phyloP scores from a whole-genome alignment of 768 basidiomycete genomes.

The Leucogyrophana mollusca region DNA sequence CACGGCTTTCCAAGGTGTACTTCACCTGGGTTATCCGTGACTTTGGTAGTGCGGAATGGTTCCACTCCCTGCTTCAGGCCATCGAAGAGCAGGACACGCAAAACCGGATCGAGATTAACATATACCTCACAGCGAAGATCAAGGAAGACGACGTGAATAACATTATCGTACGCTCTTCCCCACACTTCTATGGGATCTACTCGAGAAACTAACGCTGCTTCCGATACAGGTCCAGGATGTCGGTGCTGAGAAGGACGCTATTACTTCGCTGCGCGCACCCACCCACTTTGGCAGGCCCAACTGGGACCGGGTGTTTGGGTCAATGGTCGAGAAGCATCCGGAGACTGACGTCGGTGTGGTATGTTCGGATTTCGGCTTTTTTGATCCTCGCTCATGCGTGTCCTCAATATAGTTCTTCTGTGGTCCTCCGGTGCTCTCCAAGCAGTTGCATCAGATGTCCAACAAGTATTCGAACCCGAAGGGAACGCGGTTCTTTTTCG shows the following conservation, averaged over 20 bases:
- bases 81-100: slow-evolving; percentile 90
- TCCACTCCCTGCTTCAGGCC: slow-evolving; percentile 89
- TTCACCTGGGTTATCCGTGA: slow-evolving; percentile 97
- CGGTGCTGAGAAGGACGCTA: slow-evolving; percentile 88
- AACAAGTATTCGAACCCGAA: slow-evolving; percentile 84
- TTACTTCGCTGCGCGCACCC: slow-evolving; percentile 85
- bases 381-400: neutral
- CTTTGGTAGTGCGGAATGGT: slow-evolving; percentile 88
- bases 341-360: slow-evolving; percentile 91
- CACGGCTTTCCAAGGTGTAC: slow-evolving; percentile 87
- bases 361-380: slow-evolving; percentile 4
- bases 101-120: slow-evolving; percentile 89
- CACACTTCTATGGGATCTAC: neutral
- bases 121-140: slow-evolving; percentile 88
- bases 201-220: slow-evolving; percentile 3
- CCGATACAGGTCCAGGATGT: slow-evolving; percentile 72
- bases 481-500: slow-evolving; percentile 86
- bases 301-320: slow-evolving; percentile 72
- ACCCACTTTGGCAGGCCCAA: slow-evolving; percentile 93
- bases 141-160: slow-evolving; percentile 94
- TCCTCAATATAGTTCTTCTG: slow-evolving; percentile 66
- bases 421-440: slow-evolving; percentile 73
- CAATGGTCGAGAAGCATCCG: slow-evolving; percentile 78
- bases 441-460: slow-evolving; percentile 68
- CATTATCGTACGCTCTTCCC: slow-evolving; percentile 60